Evolutionary conservation across 805 yeast species (phyloP).

Genomic region (Teunomyces tritomae): DNA sequence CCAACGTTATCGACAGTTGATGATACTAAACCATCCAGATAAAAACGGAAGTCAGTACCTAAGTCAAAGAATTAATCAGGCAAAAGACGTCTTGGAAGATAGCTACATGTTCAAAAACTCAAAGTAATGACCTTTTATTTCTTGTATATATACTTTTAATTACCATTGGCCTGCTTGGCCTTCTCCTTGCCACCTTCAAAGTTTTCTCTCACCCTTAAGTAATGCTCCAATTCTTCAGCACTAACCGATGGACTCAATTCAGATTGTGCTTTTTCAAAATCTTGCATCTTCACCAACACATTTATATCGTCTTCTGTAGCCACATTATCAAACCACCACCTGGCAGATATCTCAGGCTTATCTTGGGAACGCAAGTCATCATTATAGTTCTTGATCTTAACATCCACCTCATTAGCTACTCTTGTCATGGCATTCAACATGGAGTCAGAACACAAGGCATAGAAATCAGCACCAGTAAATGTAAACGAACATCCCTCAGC

Average conservation of each 20-base stretch:
- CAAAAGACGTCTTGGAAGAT: conserved; percentile 38
- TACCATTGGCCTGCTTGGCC: conserved; percentile 14
- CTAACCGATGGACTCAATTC: conserved; percentile 84
- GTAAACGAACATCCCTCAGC: conserved; percentile 79
- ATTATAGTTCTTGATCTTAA: conserved; percentile 56
- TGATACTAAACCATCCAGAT: conserved; percentile 44
- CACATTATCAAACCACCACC: conserved; percentile 89
- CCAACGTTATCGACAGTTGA: conserved; percentile 36
- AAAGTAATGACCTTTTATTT: background rate
- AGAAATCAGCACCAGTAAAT: conserved; percentile 98
- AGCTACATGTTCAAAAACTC: conserved; percentile 33
- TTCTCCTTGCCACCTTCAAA: conserved; percentile 69
- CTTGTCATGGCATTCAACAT: conserved; percentile 96
- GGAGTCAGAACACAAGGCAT: conserved; percentile 93
- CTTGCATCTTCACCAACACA: conserved; percentile 67
- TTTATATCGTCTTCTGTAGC: conserved; percentile 65
- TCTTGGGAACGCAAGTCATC: conserved; percentile 23
- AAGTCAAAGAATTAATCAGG: conserved; percentile 43
- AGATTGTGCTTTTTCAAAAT: conserved; percentile 71
- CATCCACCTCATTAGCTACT: conserved; percentile 73
- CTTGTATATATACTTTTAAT: conserved; percentile 2
- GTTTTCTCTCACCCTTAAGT: conserved; percentile 69
- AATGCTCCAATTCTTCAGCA: conserved; percentile 80
- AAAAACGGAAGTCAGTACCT: conserved; percentile 39
- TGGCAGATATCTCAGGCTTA: conserved; percentile 51